phyloP scores from a whole-genome alignment of 768 basidiomycete genomes.

The Krasilnikovozyma curviuscula region DNA sequence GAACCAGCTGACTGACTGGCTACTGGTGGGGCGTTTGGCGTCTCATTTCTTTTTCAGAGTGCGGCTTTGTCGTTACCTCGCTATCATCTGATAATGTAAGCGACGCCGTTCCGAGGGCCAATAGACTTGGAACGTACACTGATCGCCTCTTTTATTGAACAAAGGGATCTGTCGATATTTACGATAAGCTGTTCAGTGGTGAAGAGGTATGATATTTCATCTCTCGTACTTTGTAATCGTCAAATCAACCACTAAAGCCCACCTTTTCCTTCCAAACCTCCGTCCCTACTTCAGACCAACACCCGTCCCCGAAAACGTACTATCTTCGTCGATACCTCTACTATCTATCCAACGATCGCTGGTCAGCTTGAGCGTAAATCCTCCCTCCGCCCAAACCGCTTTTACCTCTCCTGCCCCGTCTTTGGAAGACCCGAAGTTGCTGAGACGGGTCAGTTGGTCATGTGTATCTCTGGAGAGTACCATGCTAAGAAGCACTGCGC shows the following conservation, averaged over 20 bases:
- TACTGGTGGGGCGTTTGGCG: background rate
- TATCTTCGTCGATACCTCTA: constrained; percentile 2
- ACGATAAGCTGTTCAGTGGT: constrained; percentile 39
- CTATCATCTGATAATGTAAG: constrained; percentile 55
- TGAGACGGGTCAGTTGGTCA: constrained; percentile 42
- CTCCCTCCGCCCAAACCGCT: constrained; percentile 38
- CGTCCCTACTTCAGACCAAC: background rate
- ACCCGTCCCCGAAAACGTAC: background rate
- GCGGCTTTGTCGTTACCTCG: constrained; percentile 58
- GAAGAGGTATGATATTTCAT: constrained; percentile 33
- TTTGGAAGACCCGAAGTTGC: constrained; percentile 47
- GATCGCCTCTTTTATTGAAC: too few species aligned
- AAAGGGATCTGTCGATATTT: constrained; percentile 41
- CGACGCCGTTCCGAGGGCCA: too few species aligned
- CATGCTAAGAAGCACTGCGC: constrained; percentile 64
- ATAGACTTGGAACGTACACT: too few species aligned
- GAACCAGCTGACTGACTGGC: background rate
- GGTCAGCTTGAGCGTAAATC: constrained; percentile 43
- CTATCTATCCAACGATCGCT: constrained; percentile 33
- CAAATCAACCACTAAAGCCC: too few species aligned
- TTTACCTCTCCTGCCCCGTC: constrained; percentile 56
- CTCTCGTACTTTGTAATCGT: too few species aligned
- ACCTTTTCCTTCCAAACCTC: constrained; percentile 10
- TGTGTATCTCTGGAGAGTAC: constrained; percentile 62
- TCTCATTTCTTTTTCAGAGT: constrained; percentile 17